phyloP scores from a whole-genome alignment of 1,139 yeast genomes.

The Candida sp. region DNA sequence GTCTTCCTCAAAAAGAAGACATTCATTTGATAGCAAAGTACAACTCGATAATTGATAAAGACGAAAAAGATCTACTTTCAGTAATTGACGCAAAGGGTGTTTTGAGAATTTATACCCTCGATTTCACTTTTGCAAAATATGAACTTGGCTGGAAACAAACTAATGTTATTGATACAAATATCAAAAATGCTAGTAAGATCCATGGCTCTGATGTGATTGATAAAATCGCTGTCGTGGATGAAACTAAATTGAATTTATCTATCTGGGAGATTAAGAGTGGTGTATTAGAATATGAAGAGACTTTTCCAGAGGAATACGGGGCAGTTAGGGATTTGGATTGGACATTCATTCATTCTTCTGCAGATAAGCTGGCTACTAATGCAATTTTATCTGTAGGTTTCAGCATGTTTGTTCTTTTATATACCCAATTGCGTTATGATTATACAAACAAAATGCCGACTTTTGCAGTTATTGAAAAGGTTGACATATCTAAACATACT shows the following conservation, averaged over 20 bases:
- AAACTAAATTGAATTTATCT: constrained; percentile 45
- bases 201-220: constrained; percentile 70
- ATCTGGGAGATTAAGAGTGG: constrained; percentile 77
- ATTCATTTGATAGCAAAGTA: constrained; percentile 54
- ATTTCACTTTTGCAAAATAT: constrained; percentile 6
- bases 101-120: constrained; percentile 38
- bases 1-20: constrained; percentile 22
- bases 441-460: constrained; percentile 80
- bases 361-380: constrained; percentile 41
- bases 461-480: constrained; percentile 70
- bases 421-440: constrained; percentile 83
- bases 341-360: constrained; percentile 59
- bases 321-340: constrained; percentile 67
- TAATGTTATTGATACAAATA: constrained; percentile 52
- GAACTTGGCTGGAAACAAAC: constrained; percentile 49
- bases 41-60: constrained; percentile 42
- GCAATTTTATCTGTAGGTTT: constrained; percentile 83
- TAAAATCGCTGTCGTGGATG: constrained; percentile 70
- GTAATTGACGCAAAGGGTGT: constrained; percentile 55
- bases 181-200: constrained; percentile 48
- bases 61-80: constrained; percentile 53
- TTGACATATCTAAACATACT: constrained; percentile 70
- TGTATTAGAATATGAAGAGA: constrained; percentile 63
- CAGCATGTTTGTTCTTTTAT: constrained; percentile 55
- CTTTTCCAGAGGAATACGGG: constrained; percentile 33